These are phyloP conservation scores for Asterionellopsis glacialis DNA, from an alignment of 108 stramenopile species.

Conservation along the genomic window DNA sequence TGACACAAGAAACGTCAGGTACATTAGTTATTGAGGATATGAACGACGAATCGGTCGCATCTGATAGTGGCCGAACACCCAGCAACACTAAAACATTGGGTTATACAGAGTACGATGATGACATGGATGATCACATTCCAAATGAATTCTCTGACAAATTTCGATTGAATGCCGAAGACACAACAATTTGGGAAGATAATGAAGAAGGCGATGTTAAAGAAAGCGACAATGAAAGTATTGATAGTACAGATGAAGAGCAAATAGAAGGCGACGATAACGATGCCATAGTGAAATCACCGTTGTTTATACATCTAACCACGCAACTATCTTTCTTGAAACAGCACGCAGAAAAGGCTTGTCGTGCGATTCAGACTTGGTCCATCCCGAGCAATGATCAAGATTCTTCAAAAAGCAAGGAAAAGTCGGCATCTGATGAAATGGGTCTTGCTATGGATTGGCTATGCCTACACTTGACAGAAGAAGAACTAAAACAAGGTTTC, in stretches of 20 bases:
- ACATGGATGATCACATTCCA: conserved; percentile 2
- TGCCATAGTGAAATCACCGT: conserved; percentile 4
- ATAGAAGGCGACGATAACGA: conserved; percentile 4
- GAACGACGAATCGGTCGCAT: neutral
- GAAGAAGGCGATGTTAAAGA: conserved; percentile 11
- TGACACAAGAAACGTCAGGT: neutral
- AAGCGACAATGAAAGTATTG: conserved; percentile 11
- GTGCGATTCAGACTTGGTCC: conserved; percentile 20
- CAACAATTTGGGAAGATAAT: conserved; percentile 5
- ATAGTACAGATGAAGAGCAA: conserved; percentile 3
- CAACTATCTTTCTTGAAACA: conserved; percentile 43
- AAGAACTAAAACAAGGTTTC: conserved; percentile 48
- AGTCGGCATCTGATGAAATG: conserved; percentile 3
- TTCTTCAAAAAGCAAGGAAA: conserved; percentile 9
- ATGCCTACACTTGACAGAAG: conserved; percentile 60
- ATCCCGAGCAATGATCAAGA: conserved; percentile 4
- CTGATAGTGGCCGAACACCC: neutral
- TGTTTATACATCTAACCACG: conserved; percentile 43
- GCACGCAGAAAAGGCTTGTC: conserved; percentile 43
- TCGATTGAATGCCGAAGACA: neutral
- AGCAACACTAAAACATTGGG: neutral
- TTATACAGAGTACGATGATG: conserved; percentile 24
- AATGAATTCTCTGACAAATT: neutral
- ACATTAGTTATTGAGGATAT: neutral
- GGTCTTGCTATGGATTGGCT: conserved; percentile 71